Percentiles rank a stretch among this genome's conserved stretches.
Evolutionary conservation across 1,284 basidiomycete species (phyloP).

Genomic region (Ceratobasidium papillatum): DNA sequence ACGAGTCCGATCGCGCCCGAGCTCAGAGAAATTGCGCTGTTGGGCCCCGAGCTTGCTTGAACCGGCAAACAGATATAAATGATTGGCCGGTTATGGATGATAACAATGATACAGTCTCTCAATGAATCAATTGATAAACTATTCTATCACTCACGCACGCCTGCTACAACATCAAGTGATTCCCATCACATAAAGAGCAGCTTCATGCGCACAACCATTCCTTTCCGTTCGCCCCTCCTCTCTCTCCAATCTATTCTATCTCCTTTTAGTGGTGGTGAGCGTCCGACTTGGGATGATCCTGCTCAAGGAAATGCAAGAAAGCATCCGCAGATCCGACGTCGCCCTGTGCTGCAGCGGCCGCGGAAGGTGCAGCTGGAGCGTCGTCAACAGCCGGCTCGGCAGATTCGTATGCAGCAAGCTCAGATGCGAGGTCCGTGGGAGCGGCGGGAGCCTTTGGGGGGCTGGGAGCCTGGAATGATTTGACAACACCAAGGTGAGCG

Average conservation of each 20-base stretch:
- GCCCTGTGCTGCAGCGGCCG: constrained; percentile 51
- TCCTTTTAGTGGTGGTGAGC: constrained; percentile 61
- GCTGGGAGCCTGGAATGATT: constrained; percentile 73
- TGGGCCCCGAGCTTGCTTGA: not conserved
- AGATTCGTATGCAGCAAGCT: constrained; percentile 81
- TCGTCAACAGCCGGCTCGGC: constrained; percentile 71
- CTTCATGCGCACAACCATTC: not conserved
- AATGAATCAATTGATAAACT: not conserved
- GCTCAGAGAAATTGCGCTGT: not conserved
- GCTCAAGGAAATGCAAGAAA: constrained; percentile 67
- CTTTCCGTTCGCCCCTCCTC: not conserved
- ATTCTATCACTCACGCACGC: constrained; percentile 5
- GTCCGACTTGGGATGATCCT: constrained; percentile 65
- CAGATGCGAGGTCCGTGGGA: constrained; percentile 81
- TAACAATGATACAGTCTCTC: not conserved
- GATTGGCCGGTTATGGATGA: not conserved
- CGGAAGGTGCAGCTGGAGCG: constrained; percentile 48
- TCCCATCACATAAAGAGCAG: not conserved
- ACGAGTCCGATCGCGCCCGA: constrained; percentile 27
- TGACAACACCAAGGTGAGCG: constrained; percentile 83
- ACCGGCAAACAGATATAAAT: not conserved
- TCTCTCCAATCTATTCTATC: not conserved
- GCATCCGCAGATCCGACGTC: constrained; percentile 61
- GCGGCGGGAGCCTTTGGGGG: constrained; percentile 74
- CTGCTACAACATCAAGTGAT: not conserved